These are phyloP conservation scores for Ambrosia artemisiifolia DNA, from an alignment of 129 eudicot species.

Conservation along the genomic window DNA sequence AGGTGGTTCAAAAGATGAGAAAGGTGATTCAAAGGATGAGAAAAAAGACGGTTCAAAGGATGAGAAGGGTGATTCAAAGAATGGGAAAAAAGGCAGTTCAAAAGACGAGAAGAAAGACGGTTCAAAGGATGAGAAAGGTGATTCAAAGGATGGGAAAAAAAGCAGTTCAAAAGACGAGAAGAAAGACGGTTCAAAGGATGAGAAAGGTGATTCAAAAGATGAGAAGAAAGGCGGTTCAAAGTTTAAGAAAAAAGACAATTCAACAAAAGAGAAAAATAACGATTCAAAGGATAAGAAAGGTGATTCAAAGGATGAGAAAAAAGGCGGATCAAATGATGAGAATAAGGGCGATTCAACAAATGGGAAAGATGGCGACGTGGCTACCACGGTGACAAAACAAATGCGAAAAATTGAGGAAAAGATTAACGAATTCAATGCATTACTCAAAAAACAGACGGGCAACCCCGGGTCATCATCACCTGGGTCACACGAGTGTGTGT, in stretches of 20 bases:
- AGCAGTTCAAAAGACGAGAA: background rate
- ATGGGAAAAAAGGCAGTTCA: background rate
- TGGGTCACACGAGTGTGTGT: conserved; percentile 29
- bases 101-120: background rate
- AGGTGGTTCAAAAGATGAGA: background rate
- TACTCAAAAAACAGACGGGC: conserved; percentile 29
- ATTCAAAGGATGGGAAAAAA: background rate
- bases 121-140: background rate
- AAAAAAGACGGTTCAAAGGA: background rate
- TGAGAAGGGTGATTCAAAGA: background rate
- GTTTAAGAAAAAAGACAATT: background rate
- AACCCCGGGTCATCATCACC: conserved; percentile 15
- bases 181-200: background rate
- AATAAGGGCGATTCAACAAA: background rate
- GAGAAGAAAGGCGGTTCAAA: background rate
- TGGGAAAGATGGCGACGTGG: conserved; percentile 3
- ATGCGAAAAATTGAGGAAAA: conserved; percentile 24
- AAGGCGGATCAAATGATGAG: background rate
- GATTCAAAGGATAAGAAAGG: background rate
- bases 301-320: background rate
- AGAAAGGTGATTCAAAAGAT: background rate
- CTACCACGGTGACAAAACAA: conserved; percentile 13
- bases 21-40: background rate
- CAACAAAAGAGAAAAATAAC: background rate
- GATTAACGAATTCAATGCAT: conserved; percentile 20